phyloP scores from a whole-genome alignment of 2,329 filamentous ascomycete species.

The Chalaropsis ovoidea region DNA sequence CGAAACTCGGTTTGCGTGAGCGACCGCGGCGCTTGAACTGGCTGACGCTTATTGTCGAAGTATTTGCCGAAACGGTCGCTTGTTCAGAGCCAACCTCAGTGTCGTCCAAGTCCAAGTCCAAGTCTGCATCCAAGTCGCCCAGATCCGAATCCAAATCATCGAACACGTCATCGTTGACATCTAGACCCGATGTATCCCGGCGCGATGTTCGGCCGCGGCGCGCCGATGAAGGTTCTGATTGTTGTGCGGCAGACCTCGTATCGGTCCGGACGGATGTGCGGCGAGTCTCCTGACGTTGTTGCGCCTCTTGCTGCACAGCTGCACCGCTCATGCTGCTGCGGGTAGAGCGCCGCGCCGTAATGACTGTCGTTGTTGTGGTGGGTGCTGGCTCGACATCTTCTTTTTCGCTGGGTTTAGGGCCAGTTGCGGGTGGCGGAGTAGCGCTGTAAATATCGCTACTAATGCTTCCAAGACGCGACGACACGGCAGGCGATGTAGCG shows the following conservation, averaged over 20 bases:
- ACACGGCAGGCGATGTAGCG: constrained; percentile 28
- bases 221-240: not conserved
- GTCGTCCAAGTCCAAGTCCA: constrained; percentile 28
- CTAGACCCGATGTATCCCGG: constrained; percentile 40
- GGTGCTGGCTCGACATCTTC: constrained; percentile 14
- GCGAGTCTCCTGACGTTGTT: not conserved
- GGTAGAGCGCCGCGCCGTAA: not conserved
- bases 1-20: constrained; percentile 42
- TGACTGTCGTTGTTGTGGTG: not conserved
- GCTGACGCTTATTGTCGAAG: constrained; percentile 40
- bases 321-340: constrained; percentile 1
- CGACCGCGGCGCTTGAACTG: constrained; percentile 39
- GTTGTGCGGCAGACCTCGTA: not conserved
- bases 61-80: constrained; percentile 36
- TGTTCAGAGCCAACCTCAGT: constrained; percentile 27
- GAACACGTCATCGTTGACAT: constrained; percentile 42
- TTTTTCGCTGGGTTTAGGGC: constrained; percentile 13
- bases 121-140: constrained; percentile 37
- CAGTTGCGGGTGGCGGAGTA: constrained; percentile 20
- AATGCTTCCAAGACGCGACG: constrained; percentile 24
- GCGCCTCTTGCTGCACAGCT: not conserved
- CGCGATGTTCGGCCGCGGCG: constrained; percentile 25
- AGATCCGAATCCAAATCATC: constrained; percentile 34
- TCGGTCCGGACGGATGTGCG: not conserved
- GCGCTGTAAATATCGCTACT: constrained; percentile 25